Percentiles rank a stretch among this genome's conserved stretches.
Evolutionary conservation across 2,329 filamentous ascomycete species (phyloP).

Genomic region (Aspergillus melleus): DNA sequence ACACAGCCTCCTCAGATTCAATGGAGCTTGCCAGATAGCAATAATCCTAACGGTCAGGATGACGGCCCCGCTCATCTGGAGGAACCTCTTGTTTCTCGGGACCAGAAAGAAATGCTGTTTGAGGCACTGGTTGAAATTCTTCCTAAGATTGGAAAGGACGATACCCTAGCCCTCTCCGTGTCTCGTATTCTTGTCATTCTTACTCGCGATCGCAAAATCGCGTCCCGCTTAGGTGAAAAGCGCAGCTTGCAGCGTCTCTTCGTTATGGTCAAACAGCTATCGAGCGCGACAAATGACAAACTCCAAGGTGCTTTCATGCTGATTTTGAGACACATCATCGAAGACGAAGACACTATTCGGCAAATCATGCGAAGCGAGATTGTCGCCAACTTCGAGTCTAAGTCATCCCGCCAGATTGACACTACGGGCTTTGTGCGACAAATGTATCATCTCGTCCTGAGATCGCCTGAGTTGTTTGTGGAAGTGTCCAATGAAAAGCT

Average conservation of each 20-base stretch:
- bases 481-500: slow-evolving; percentile 83
- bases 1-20: slow-evolving; percentile 72
- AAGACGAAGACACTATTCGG: slow-evolving; percentile 87
- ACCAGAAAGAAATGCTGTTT: slow-evolving; percentile 71
- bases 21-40: slow-evolving; percentile 62
- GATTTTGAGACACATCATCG: slow-evolving; percentile 86
- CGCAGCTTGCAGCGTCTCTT: slow-evolving; percentile 87
- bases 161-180: slow-evolving; percentile 78
- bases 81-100: slow-evolving; percentile 61
- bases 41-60: slow-evolving; percentile 49
- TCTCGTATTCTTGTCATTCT: slow-evolving; percentile 83
- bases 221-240: slow-evolving; percentile 77
- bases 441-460: slow-evolving; percentile 75
- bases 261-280: slow-evolving; percentile 91
- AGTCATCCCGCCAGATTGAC: slow-evolving; percentile 61
- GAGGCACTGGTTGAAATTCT: slow-evolving; percentile 78
- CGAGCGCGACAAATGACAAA: slow-evolving; percentile 72
- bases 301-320: slow-evolving; percentile 77
- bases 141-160: slow-evolving; percentile 83
- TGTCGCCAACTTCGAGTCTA: slow-evolving; percentile 68
- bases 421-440: slow-evolving; percentile 71
- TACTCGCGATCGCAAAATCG: slow-evolving; percentile 74
- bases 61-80: slow-evolving; percentile 60
- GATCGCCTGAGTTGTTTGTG: slow-evolving; percentile 81
- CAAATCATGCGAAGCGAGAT: slow-evolving; percentile 94